A percentile compares a stretch with the other conserved stretches of the same genome.
These are phyloP conservation scores for Solanum ossicruentum DNA, from an alignment of 257 asterid genomes.

Conservation along the genomic window DNA sequence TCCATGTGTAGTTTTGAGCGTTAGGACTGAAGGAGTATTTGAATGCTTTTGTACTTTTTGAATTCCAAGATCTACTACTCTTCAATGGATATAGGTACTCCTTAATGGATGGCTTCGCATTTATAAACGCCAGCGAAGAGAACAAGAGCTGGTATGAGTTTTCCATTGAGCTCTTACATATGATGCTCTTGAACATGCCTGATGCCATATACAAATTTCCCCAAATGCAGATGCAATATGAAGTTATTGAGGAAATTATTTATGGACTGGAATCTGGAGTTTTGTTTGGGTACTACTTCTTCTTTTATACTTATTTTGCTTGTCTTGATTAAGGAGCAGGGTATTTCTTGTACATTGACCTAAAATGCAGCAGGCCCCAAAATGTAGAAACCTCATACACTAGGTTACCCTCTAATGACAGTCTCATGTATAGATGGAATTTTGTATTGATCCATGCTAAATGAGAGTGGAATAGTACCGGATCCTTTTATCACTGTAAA, in stretches of 20 bases:
- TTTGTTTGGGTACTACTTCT: constrained; percentile 60
- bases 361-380: not conserved
- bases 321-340: not conserved
- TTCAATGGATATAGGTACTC: constrained; percentile 44
- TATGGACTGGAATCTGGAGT: constrained; percentile 95
- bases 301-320: not conserved
- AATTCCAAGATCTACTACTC: not conserved
- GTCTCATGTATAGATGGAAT: not conserved
- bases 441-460: not conserved
- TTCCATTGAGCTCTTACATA: not conserved
- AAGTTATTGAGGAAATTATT: constrained; percentile 90
- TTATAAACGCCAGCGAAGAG: constrained; percentile 81
- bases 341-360: not conserved
- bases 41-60: not conserved
- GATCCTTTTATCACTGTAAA: not conserved
- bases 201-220: constrained; percentile 2
- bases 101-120: constrained; percentile 94
- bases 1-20: not conserved
- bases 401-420: not conserved
- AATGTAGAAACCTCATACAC: not conserved
- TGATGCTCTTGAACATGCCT: constrained; percentile 1
- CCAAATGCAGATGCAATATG: constrained; percentile 78
- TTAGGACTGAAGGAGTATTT: not conserved
- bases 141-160: constrained; percentile 76
- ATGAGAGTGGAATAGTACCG: not conserved